A percentile compares a stretch with the other conserved stretches of the same genome.
phyloP scores from a whole-genome alignment of 148 eudicot species.

The Chenopodium berlandieri region DNA sequence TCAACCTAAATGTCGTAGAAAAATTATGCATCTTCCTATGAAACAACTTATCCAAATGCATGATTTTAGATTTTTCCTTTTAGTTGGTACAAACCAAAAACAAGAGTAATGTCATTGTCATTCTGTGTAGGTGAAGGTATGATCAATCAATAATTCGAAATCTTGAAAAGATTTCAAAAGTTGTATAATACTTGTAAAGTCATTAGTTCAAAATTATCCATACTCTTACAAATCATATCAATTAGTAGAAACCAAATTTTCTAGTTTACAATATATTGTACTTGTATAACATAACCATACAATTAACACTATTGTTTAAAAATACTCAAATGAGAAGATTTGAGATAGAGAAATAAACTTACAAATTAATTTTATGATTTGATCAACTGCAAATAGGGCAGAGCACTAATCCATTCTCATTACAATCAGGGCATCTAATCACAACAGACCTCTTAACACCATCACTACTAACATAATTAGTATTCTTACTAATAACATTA shows the following conservation, averaged over 20 bases:
- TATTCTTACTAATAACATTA: neutral
- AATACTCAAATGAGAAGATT: slow-evolving; percentile 7
- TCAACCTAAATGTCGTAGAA: neutral
- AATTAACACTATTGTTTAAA: neutral
- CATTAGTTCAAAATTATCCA: neutral
- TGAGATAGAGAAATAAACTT: neutral
- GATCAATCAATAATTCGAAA: too few relatives aligned
- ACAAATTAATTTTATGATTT: neutral
- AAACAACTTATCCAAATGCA: neutral
- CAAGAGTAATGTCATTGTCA: too few relatives aligned
- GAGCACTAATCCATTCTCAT: slow-evolving; percentile 87
- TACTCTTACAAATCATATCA: too few relatives aligned
- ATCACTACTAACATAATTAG: neutral
- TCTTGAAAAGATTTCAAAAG: too few relatives aligned
- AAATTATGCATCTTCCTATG: neutral
- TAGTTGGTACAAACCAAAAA: too few relatives aligned
- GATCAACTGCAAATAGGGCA: slow-evolving; percentile 89
- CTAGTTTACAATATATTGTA: too few relatives aligned
- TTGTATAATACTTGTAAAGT: neutral
- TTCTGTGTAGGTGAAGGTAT: too few relatives aligned
- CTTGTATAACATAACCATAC: too few relatives aligned
- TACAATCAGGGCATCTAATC: slow-evolving; percentile 67
- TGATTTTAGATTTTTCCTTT: too few relatives aligned
- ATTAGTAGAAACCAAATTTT: too few relatives aligned
- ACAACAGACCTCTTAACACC: slow-evolving; percentile 25